Conservation (phyloP, 352 stramenopile species). For the Thalassiosira ordinaria region DNA sequence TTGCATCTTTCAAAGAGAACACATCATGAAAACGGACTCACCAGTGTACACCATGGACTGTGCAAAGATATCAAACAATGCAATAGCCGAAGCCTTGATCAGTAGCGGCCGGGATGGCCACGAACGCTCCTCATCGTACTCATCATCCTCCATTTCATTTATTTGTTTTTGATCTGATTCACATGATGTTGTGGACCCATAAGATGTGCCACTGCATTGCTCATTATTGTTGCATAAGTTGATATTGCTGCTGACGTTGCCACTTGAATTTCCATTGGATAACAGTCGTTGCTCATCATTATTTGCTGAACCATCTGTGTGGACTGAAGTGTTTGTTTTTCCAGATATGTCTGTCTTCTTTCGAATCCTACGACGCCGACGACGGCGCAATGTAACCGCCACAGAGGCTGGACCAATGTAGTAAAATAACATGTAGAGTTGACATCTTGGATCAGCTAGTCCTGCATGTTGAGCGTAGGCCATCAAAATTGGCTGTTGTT, state of each 20-base stretch:
- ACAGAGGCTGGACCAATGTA: conserved; percentile 70
- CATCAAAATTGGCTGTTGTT: conserved; percentile 53
- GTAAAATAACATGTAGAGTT: conserved; percentile 83
- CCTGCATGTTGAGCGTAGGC: conserved; percentile 56
- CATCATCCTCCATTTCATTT: conserved; percentile 15
- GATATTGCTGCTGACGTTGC: background rate
- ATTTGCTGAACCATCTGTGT: background rate
- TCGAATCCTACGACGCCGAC: background rate
- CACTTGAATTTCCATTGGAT: background rate
- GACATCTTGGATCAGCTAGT: conserved; percentile 65
- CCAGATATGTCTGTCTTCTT: too few species aligned
- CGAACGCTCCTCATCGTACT: conserved; percentile 30
- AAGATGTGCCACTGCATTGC: background rate
- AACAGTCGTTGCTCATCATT: background rate
- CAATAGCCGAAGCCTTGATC: conserved; percentile 57
- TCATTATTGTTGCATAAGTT: background rate
- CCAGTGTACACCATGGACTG: conserved; percentile 79
- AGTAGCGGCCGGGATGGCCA: conserved; percentile 49
- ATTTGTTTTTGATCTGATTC: background rate
- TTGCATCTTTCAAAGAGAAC: too few species aligned
- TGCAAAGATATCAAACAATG: conserved; percentile 74
- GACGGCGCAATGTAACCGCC: conserved; percentile 43
- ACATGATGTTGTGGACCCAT: background rate
- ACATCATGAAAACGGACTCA: conserved; percentile 10
- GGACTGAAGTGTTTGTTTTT: too few species aligned